These are phyloP conservation scores for Trichocladium antarcticum DNA, from an alignment of 495 filamentous ascomycete genomes.

Conservation along the genomic window DNA sequence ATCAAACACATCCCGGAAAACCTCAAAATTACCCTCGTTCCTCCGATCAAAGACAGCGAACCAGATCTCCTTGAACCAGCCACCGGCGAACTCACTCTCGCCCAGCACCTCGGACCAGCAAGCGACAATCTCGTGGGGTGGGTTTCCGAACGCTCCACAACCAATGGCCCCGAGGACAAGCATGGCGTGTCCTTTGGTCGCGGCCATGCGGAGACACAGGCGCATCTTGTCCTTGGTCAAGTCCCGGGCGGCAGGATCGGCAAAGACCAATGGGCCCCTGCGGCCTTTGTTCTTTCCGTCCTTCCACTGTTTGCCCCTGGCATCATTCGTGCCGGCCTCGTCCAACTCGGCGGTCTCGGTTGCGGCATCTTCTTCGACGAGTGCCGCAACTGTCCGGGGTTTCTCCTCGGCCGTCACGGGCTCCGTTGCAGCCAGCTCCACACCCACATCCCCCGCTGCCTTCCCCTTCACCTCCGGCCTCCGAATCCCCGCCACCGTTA, in stretches of 20 bases:
- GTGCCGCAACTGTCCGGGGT: too few species aligned
- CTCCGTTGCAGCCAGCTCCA: neutral
- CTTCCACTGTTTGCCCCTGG: neutral
- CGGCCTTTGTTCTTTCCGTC: neutral
- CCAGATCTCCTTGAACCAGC: constrained; percentile 45
- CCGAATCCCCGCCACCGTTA: constrained; percentile 46
- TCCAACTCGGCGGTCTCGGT: neutral
- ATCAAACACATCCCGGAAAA: constrained; percentile 39
- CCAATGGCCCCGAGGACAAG: constrained; percentile 55
- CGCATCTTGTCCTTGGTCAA: constrained; percentile 51
- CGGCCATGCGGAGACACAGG: constrained; percentile 45
- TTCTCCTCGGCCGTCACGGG: neutral
- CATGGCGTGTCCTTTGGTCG: constrained; percentile 38
- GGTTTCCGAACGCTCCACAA: constrained; percentile 53
- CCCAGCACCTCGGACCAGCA: constrained; percentile 48
- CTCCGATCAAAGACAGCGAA: constrained; percentile 43
- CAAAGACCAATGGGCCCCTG: constrained; percentile 20
- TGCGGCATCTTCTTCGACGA: too few species aligned
- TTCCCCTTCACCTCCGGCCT: constrained; percentile 22
- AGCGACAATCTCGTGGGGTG: constrained; percentile 41
- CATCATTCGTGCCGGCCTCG: neutral
- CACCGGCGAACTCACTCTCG: constrained; percentile 49
- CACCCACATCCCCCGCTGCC: constrained; percentile 4
- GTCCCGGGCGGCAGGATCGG: constrained; percentile 25
- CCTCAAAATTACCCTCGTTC: constrained; percentile 40